Conservation (phyloP, 495 filamentous ascomycete species). For the Penicillium lagena region DNA sequence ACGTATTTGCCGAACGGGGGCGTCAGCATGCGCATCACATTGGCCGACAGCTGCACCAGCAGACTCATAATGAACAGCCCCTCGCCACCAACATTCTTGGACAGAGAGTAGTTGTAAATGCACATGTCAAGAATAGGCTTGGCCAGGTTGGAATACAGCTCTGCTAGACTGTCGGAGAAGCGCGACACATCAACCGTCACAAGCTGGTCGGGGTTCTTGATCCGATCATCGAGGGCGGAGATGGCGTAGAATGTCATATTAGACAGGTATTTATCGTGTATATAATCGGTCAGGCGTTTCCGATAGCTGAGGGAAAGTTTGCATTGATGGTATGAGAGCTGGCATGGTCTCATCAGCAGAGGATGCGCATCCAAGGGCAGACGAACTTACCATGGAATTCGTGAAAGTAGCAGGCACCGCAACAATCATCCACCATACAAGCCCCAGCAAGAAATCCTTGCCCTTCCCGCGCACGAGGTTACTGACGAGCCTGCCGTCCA, state of each 20-base stretch:
- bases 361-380: neutral
- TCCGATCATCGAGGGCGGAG: conserved; percentile 89
- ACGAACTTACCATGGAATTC: conserved; percentile 82
- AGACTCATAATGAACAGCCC: conserved; percentile 91
- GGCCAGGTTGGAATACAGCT: conserved; percentile 95
- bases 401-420: conserved; percentile 97
- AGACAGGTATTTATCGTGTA: conserved; percentile 88
- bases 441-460: conserved; percentile 78
- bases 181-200: conserved; percentile 94
- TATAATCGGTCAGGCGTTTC: conserved; percentile 82
- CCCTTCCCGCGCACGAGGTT: conserved; percentile 86
- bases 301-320: conserved; percentile 89
- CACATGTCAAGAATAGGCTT: conserved; percentile 92
- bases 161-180: conserved; percentile 91
- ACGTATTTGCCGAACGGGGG: conserved; percentile 99
- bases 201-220: conserved; percentile 97
- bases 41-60: conserved; percentile 86
- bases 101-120: conserved; percentile 92
- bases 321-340: conserved; percentile 97
- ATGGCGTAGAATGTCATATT: conserved; percentile 98
- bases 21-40: conserved; percentile 87
- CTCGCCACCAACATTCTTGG: conserved; percentile 88
- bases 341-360: conserved; percentile 9
- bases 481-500: conserved; percentile 90
- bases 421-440: conserved; percentile 98